phyloP scores from a whole-genome alignment of 2,329 filamentous ascomycete species.

The Trichoderma koningiopsis region DNA sequence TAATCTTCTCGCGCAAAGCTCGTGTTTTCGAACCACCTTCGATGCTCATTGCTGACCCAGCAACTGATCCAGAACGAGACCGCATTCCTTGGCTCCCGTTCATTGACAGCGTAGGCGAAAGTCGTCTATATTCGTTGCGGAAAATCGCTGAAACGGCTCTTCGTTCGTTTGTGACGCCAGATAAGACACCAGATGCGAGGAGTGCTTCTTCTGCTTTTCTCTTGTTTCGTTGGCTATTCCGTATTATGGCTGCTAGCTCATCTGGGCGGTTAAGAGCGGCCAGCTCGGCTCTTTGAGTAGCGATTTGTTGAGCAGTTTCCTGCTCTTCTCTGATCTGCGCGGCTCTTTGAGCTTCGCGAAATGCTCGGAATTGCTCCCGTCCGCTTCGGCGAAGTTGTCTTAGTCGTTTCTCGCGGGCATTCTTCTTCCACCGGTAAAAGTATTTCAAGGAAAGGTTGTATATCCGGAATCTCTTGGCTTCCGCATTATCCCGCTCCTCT shows the following conservation, averaged over 20 bases:
- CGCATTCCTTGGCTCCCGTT: slow-evolving; percentile 29
- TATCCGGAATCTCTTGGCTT: slow-evolving; percentile 51
- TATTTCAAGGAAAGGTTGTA: slow-evolving; percentile 56
- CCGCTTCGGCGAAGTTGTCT: slow-evolving; percentile 54
- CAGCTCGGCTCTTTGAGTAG: slow-evolving; percentile 33
- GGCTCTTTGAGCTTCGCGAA: slow-evolving; percentile 44
- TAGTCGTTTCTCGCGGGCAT: slow-evolving; percentile 51
- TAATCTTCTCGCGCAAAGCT: slow-evolving; percentile 35
- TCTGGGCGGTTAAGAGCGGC: slow-evolving; percentile 39
- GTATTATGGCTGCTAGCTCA: slow-evolving; percentile 40
- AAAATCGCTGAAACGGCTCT: slow-evolving; percentile 42
- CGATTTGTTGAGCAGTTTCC: slow-evolving; percentile 36
- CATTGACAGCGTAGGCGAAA: slow-evolving; percentile 27
- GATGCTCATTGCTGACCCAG: slow-evolving; percentile 28
- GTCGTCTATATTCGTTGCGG: slow-evolving; percentile 31
- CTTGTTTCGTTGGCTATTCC: slow-evolving; percentile 37
- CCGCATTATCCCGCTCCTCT: slow-evolving; percentile 48
- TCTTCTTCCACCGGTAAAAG: slow-evolving; percentile 59
- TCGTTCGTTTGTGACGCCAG: slow-evolving; percentile 45
- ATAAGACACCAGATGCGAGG: slow-evolving; percentile 46
- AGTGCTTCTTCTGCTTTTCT: slow-evolving; percentile 42
- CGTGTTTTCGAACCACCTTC: slow-evolving; percentile 35
- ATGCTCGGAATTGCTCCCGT: slow-evolving; percentile 53
- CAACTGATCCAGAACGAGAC: slow-evolving; percentile 28
- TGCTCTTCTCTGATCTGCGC: slow-evolving; percentile 40